Base-by-base conservation (phyloP, 1,139 yeast species). In the Magnusiomyces ingens region DNA sequence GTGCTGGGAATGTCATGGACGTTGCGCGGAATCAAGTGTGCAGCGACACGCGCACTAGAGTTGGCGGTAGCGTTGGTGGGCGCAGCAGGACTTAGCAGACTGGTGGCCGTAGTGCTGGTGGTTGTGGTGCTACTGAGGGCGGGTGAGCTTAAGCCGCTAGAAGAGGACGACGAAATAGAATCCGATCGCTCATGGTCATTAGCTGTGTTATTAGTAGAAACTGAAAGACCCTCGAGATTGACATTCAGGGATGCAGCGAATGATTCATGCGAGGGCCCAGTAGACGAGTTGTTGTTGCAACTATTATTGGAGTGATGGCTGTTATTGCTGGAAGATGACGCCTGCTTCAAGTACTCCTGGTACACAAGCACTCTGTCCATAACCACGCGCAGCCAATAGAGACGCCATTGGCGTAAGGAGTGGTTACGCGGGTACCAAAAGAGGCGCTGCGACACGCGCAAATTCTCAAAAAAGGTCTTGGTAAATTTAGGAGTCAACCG, bases 371-470 rank as follows among this genome's bases (percentile, higher is more conserved):
- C 26, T 8, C 57, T 36, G 36, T 52, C 55, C 36, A 52, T 32
- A 2, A 55, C 32, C 6, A 55, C 57, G 11, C 49, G 53, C 19
- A 55, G 22, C 57, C 57, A 55, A 51, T 52, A 48, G 17, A 49
- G 44, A 4, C 57, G 45, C 57, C 57, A 55, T 15, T 50, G 48
- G n/a, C 57, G 49, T 11, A 51, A 46, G 21, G 49, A 51, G 26
- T 51, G 49, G 17, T 51, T 50, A 13, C 57, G 48, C 0, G 57
- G 57, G 32, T 44, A 55, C 29, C 47, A 44, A 40, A 52, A 55
- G 1, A 55, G 50, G 45, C 51, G 53, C 13, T 55, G 53, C 13
- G 48, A 49, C 22, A 44, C 45, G 26, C 48, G 48, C 42, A 45
- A 19, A 11, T 29, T 18, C 10, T 48, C 52, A 21, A 50, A 50